Evolutionary conservation across 768 basidiomycete species (phyloP), one percentile per base, ranked within the genome.

Genomic region (Boletus bicolor): DNA sequence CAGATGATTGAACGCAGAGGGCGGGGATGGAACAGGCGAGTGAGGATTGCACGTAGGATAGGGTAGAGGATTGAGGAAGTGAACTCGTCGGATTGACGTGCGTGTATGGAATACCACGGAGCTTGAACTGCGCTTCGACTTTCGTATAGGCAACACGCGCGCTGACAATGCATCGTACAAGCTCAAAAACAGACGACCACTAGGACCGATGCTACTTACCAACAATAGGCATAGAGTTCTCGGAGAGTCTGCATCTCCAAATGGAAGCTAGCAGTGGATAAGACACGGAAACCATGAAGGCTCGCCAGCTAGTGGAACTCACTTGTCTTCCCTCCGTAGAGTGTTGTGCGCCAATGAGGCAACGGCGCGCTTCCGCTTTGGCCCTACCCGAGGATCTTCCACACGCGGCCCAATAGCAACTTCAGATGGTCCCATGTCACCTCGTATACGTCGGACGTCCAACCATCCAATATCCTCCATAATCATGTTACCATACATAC

Each of bases 121-220:
- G 72, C 69, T 93, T 92, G 69, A 97, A 82, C 68, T 96, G 93
- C 44, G 82, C 78, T 71, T 97, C 93, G 51, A 98, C 85, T 63
- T 86, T 91, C 60, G 84, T 87, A 65, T 91, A 91, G n/a, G 93
- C 87, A 17, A 94, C 90, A 17, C 93, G 87, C 11, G 93, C 93
- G 64, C 92, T 95, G 56, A 6, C 37, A 15, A 47, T 14, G 26
- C 17, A 24, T 38, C 37, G 12, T 36, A 44, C 14, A 32, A 15
- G 37, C 24, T 49, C 30, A 21, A 42, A 42, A 35, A 58, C 34
- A 24, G 28, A n/a, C 8, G 15, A 6, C 11, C 14, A 3, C 10
- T 3, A 5, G 17, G 26, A 44, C 2, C 30, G 9, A 44, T n/a
- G n/a, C 21, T 5, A 65, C 76, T 62, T 59, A 93, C 93, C 91